These are phyloP conservation scores for Durusdinium trenchii DNA, from an alignment of 73 alveolate species.

Conservation along the genomic window DNA sequence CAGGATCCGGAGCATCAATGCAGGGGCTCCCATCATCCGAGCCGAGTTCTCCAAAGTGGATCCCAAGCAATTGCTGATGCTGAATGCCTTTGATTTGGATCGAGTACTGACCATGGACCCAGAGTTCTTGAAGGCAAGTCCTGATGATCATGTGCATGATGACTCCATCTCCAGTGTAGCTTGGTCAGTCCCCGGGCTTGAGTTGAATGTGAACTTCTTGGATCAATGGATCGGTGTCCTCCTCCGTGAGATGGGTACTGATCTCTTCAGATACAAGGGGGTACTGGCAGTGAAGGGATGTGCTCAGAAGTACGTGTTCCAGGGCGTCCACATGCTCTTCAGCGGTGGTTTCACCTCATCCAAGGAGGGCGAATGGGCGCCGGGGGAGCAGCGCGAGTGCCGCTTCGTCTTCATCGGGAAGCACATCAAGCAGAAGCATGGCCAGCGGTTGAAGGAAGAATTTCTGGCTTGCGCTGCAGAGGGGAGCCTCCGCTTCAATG, in stretches of 20 bases:
- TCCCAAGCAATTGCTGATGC: constrained; percentile 50
- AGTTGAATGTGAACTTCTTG: constrained; percentile 1
- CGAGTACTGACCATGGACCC: constrained; percentile 72
- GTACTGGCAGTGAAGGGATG: constrained; percentile 88
- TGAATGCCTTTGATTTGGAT: constrained; percentile 48
- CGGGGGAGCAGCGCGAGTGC: constrained; percentile 53
- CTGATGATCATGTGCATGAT: constrained; percentile 61
- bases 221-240: background rate
- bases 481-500: constrained; percentile 26
- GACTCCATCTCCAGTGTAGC: background rate
- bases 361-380: background rate
- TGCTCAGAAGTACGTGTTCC: constrained; percentile 74
- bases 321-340: constrained; percentile 96
- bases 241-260: background rate
- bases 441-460: background rate
- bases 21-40: background rate
- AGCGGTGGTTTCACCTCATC: background rate
- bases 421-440: constrained; percentile 24
- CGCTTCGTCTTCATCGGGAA: constrained; percentile 91
- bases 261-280: constrained; percentile 34
- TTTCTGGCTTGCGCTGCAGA: constrained; percentile 35
- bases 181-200: background rate
- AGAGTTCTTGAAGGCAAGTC: constrained; percentile 37
- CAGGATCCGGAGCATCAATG: constrained; percentile 17
- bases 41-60: background rate